Evolutionary conservation across 306 rosid species (phyloP), one percentile per base, ranked within the genome.

Genomic region (Rubus parviflorus): DNA sequence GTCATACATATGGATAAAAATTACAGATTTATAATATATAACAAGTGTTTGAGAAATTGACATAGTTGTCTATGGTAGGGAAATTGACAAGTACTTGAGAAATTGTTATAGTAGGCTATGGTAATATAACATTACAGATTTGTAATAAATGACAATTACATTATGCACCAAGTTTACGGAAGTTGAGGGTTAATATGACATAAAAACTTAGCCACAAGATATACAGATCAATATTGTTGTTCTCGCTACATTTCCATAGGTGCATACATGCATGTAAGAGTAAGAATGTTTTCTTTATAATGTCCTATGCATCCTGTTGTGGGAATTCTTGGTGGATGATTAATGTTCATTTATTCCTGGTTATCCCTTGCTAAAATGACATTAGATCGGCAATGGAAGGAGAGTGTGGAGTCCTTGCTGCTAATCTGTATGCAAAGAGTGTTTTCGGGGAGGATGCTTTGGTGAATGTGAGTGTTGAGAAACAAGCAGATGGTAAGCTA

Each of bases 371-470:
- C 43, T 72, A 2, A 62, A 63, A 73, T 64, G 80, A 66, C 47
- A 62, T 80, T 79, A 96, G 99, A 79, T 96, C 97, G 71, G 99
- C 97, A 46, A 80, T 92, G 82, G 99, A 91, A 80, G 99, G 99
- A 3, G 99, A 92, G 67, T 96, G 99, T 77, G 99, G 99, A 53
- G 93, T 96, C 84, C 89, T 96, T 1, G 98, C 99, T 17, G 98
- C 99, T 15, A 96, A 96, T 83, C 83, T 96, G 53, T 96, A 92
- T 35, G 99, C 99, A 1, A 96, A 93, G 90, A 96, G 99, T 84
- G 97, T 93, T 48, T 96, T 96, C 54, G 99, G 99, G 76, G 99
- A 96, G 83, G 99, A 96, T 83, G 99, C 99, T 53, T 72, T 96
- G 82, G 99, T 93, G 80, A 96, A 96, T 83, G 82, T 96, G 85